These are phyloP conservation scores for Phytophthora syringae DNA, from an alignment of 352 stramenopile species.

Conservation along the genomic window DNA sequence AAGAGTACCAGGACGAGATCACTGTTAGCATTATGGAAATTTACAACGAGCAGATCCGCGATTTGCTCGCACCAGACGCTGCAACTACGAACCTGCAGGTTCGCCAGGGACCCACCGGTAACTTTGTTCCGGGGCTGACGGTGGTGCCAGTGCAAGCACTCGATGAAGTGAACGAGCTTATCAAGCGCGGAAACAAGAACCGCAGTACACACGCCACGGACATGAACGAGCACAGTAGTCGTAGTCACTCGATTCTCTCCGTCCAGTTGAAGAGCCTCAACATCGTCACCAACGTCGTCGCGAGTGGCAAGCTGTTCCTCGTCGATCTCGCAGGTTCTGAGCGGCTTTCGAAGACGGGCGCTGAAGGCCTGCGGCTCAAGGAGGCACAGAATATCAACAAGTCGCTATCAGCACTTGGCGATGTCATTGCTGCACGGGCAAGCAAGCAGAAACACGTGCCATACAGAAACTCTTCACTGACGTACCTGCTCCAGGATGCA, in stretches of 20 bases:
- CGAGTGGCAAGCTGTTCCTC: constrained; percentile 85
- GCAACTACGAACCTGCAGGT: constrained; percentile 85
- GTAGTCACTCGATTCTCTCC: constrained; percentile 88
- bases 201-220: constrained; percentile 85
- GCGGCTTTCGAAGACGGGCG: constrained; percentile 89
- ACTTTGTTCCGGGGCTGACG: constrained; percentile 86
- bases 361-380: constrained; percentile 86
- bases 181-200: constrained; percentile 89
- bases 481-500: constrained; percentile 93
- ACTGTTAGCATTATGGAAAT: constrained; percentile 96
- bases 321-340: constrained; percentile 92
- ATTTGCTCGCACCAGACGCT: constrained; percentile 90
- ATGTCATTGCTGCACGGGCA: constrained; percentile 94
- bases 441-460: constrained; percentile 93
- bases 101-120: constrained; percentile 80
- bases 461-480: constrained; percentile 95
- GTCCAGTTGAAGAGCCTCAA: constrained; percentile 87
- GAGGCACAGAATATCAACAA: constrained; percentile 96
- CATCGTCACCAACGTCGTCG: constrained; percentile 73
- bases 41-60: constrained; percentile 96
- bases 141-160: constrained; percentile 75
- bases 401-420: constrained; percentile 95
- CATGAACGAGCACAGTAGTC: constrained; percentile 92
- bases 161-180: constrained; percentile 86
- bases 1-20: constrained; percentile 87